Base-by-base conservation (phyloP, 495 filamentous ascomycete species). In the Daldinia loculata region DNA sequence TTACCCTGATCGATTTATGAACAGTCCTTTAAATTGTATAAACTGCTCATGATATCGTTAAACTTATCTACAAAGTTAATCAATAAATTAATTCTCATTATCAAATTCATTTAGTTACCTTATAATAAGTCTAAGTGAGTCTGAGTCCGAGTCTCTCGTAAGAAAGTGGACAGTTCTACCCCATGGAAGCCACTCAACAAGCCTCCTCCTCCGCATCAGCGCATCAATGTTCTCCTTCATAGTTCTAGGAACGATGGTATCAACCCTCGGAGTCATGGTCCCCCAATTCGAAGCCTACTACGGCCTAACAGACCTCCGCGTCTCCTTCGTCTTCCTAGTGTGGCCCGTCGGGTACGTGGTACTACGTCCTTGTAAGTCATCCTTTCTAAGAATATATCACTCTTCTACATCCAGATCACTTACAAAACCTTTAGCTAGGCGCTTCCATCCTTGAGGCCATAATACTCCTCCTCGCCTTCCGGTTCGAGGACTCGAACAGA, bases 291-390 rank as follows among this genome's bases (percentile, higher is more conserved):
- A 91, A 69, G 70, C 72, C 6, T 76, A 89, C 65, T 93, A 92
- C 77, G 61, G 79, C 38, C 87, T 93, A 12, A 84, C 83, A 56
- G 92, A 93, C 69, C 84, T 90, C 4, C 72, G 89, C 27, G 87
- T 93, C n/a, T 91, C 91, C 12, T 68, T 89, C 4, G 86, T 93
- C 57, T 93, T 93, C 78, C 84, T 93, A 6, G 79, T 87, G 22
- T 90, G 89, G 70, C 91, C 90, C 2, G 56, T 88, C 5, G 91
- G 91, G 15, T 94, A 92, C 79, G 83, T 88, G 87, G 76, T 90
- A 88, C 71, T 80, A 83, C 51, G 74, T 89, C 15, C 74, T 81
- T 48, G 70, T 70, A 70, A 63, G 63, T 2, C 19, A 15, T 52
- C 0, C 36, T 9, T 45, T 51, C 29, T 57, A 15, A 11, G 12